phyloP scores from a whole-genome alignment of 352 stramenopile species.

The Pythium chondricola region DNA sequence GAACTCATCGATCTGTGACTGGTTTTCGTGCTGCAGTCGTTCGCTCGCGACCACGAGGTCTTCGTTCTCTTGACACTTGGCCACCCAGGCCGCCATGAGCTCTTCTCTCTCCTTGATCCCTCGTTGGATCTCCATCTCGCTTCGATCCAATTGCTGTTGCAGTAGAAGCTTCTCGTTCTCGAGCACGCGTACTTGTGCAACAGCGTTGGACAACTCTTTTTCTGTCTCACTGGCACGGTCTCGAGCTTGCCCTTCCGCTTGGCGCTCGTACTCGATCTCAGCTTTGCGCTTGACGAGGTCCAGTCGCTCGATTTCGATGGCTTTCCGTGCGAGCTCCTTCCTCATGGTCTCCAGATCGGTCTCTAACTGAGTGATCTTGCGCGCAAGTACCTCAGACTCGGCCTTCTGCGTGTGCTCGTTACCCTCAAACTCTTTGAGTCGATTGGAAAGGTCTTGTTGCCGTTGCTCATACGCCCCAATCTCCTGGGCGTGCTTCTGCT shows the following conservation, averaged over 20 bases:
- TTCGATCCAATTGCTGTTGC: slow-evolving; percentile 8
- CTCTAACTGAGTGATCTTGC: slow-evolving; percentile 11
- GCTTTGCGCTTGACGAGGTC: slow-evolving; percentile 23
- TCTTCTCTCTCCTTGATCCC: slow-evolving; percentile 25
- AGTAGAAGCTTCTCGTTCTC: slow-evolving; percentile 5
- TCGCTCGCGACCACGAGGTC: slow-evolving; percentile 37
- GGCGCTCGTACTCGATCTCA: slow-evolving; percentile 33
- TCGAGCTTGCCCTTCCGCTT: slow-evolving; percentile 9
- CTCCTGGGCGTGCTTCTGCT: slow-evolving; percentile 34
- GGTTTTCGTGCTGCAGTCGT: slow-evolving; percentile 29
- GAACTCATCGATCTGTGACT: slow-evolving; percentile 39
- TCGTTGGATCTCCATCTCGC: slow-evolving; percentile 13
- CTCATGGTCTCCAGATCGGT: slow-evolving; percentile 26
- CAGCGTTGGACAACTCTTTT: slow-evolving; percentile 18
- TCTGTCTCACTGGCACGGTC: slow-evolving; percentile 20
- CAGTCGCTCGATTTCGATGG: slow-evolving; percentile 42
- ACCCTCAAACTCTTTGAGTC: background rate
- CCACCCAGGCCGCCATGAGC: slow-evolving; percentile 15
- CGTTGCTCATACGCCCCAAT: slow-evolving; percentile 23
- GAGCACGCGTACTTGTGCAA: slow-evolving; percentile 6
- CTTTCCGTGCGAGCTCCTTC: slow-evolving; percentile 35
- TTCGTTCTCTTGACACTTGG: slow-evolving; percentile 39
- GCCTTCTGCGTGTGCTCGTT: slow-evolving; percentile 1
- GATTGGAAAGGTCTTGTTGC: slow-evolving; percentile 11
- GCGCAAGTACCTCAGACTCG: slow-evolving; percentile 21